Base-by-base conservation (phyloP, 176 grass and related monocot species). In the Aegilops bicornis region DNA sequence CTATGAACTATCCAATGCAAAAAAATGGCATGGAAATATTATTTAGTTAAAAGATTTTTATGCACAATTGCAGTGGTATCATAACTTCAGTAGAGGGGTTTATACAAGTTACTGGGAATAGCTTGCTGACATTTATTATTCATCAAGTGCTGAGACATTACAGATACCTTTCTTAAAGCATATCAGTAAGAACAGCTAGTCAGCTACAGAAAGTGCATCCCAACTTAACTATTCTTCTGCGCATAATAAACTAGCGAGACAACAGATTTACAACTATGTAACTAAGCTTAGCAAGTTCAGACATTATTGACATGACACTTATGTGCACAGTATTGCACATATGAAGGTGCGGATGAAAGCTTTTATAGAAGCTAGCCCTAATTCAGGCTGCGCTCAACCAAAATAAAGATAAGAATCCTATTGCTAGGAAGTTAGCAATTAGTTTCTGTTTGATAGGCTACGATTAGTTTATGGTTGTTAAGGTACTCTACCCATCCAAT, bases 51-150 rank as follows among this genome's bases (percentile, higher is more conserved):
- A 35, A 17, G 13, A 81, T 25, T 45, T 63, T 64, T 64, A 70
- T 72, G n/a, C 52, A 56, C 17, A 59, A 60, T 19, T 70, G 50
- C 52, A 80, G 3, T 74, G 40, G 8, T 25, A 12, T 68, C 77
- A 17, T 80, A 62, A 76, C 13, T 78, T 73, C 17, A 20, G 15
- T 24, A 45, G 4, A 77, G 30, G 33, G 39, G 69, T 40, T 58
- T 86, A 71, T 82, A 86, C 48, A 77, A 42, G 30, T 86, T 82
- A 68, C n/a, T 33, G 25, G 32, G 37, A 82, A 78, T 52, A 62
- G 4, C 27, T 62, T 76, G 52, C 63, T 86, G n/a, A 27, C 47
- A 86, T 86, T 86, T 48, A 85, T 23, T 37, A 82, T 86, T 86
- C 29, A 85, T 29, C 31, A 89, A 81, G 66, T 75, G 43, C n/a